Evolutionary conservation across 2,329 filamentous ascomycete species (phyloP).

Genomic region (Aspergillus chevalieri): DNA sequence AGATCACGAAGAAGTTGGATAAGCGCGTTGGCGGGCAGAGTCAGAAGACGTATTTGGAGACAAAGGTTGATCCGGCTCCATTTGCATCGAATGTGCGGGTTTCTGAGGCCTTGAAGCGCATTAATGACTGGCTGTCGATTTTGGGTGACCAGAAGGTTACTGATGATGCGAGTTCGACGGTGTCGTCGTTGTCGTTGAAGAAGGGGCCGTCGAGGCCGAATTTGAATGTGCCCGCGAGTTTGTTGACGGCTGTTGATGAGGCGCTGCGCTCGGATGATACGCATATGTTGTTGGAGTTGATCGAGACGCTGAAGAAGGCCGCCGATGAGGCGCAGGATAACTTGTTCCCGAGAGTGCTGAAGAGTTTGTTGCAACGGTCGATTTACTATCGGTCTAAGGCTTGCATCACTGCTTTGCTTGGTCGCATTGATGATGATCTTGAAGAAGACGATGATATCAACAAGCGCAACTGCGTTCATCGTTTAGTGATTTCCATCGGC

Average conservation of each 20-base stretch:
- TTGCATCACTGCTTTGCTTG: constrained; percentile 66
- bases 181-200: constrained; percentile 64
- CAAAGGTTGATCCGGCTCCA: constrained; percentile 80
- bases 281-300: constrained; percentile 40
- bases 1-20: constrained; percentile 98
- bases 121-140: constrained; percentile 87
- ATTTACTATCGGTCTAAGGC: constrained; percentile 67
- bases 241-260: constrained; percentile 38
- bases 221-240: constrained; percentile 61
- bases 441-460: constrained; percentile 91
- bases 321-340: constrained; percentile 54
- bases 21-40: constrained; percentile 79
- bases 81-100: constrained; percentile 72
- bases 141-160: constrained; percentile 70
- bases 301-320: constrained; percentile 53
- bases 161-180: constrained; percentile 68
- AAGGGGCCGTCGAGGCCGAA: constrained; percentile 69
- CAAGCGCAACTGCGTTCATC: constrained; percentile 85
- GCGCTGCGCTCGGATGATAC: constrained; percentile 36
- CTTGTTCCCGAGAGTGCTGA: constrained; percentile 57
- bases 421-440: constrained; percentile 58
- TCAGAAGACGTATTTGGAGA: constrained; percentile 79
- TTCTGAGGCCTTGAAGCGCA: constrained; percentile 54
- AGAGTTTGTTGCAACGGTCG: constrained; percentile 39
- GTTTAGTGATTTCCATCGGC: constrained; percentile 86